Conservation (phyloP, 441 rosid genomes). For the Adansonia gregorii region DNA sequence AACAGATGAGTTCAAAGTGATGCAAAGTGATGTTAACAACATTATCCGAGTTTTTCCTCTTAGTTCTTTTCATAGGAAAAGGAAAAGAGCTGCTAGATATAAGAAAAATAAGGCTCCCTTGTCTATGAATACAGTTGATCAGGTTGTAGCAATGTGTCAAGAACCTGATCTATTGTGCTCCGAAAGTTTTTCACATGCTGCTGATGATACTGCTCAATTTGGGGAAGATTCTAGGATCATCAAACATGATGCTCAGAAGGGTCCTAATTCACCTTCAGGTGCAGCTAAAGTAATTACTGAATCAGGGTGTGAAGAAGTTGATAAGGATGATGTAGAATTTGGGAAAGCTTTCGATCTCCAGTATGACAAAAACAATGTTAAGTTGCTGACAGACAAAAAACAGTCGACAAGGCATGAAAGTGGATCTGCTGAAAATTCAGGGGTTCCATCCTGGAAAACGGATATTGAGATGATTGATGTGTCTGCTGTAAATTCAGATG, state of each 20-base stretch:
- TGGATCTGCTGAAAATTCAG: constrained; percentile 35
- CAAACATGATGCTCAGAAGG: constrained; percentile 32
- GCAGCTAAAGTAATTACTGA: constrained; percentile 28
- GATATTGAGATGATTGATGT: constrained; percentile 31
- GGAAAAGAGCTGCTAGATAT: constrained; percentile 49
- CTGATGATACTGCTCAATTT: constrained; percentile 28
- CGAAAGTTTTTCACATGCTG: constrained; percentile 17
- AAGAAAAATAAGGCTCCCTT: constrained; percentile 36
- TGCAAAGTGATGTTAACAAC: constrained; percentile 28
- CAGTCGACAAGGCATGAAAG: constrained; percentile 40
- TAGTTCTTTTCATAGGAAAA: constrained; percentile 37
- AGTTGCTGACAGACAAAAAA: constrained; percentile 29
- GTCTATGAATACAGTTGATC: constrained; percentile 27
- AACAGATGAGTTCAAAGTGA: constrained; percentile 29
- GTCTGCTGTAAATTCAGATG: constrained; percentile 30
- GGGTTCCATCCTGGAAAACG: constrained; percentile 37
- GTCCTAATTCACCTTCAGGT: constrained; percentile 34
- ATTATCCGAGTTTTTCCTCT: constrained; percentile 30
- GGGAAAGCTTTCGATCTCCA: constrained; percentile 24
- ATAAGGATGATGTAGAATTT: constrained; percentile 27
- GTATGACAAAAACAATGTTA: constrained; percentile 28
- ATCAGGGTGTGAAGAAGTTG: constrained; percentile 31
- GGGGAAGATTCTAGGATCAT: constrained; percentile 29
- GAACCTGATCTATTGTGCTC: constrained; percentile 34
- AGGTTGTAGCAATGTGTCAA: constrained; percentile 35